Base-by-base conservation (phyloP, 1,139 yeast genomes). In the Waltiozyma sp. region DNA sequence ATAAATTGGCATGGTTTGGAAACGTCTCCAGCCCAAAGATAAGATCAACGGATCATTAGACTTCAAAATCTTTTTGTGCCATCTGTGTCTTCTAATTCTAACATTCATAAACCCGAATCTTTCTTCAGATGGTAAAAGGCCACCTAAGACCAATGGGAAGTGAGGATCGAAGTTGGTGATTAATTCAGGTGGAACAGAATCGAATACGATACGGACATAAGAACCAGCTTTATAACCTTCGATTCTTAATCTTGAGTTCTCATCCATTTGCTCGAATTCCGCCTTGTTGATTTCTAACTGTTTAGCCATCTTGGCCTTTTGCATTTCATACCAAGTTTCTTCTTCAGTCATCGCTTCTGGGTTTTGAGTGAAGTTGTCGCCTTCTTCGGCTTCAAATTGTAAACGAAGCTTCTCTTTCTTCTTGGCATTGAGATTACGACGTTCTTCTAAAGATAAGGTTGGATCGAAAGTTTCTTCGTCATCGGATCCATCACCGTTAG, bases 1-100 rank as follows among this genome's bases (percentile, higher is more conserved):
- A 62, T 89, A 93, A 35, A 93, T 75, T 13, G 99, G 99, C 44
- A 91, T 68, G 0, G 98, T 88, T 65, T 93, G 99, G 69, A 93
- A 93, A 63, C 99, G 75, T 68, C 99, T 78, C 99, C 98, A 93
- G 33, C 99, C 99, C 41, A 93, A 68, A 0, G 97, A 89, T 42
- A 93, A 63, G 49, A 93, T 87, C 52, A 93, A 72, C 1, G 99
- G 98, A 66, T 93, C 99, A 59, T 87, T 94, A 10, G 97, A 79
- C 64, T 93, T 93, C 55, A 93, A 71, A 45, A 93, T 87, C 70
- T 88, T 88, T 61, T 89, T 91, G 65, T 91, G 97, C 99, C 99
- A 93, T 69, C 98, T 80, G 61, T 93, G 99, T 63, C 96, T 80
- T 75, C 96, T 87, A 51, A 93, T 78, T 66, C 97, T 80, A 43